Evolutionary conservation across 192 early-diverging fungal genomes (phyloP), one percentile per base, ranked within the genome.

Genomic region (Backusella tuberculispora): DNA sequence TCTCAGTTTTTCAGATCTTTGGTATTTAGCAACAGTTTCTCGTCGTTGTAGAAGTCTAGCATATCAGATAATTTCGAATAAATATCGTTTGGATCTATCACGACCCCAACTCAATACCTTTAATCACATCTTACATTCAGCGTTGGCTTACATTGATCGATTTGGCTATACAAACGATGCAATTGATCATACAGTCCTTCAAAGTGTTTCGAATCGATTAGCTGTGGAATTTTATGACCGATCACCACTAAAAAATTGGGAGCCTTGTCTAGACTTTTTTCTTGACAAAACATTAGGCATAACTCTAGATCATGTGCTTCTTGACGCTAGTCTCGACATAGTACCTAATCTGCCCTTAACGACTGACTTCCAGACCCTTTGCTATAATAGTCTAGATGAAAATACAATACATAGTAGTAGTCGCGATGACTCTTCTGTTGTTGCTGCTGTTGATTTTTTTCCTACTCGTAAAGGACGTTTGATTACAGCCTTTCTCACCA

Each of bases 151-250:
- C 66, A 40, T 77, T 19, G 29, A 46, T 44, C 69, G 76, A 6
- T 45, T 72, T n/a, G 76, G 53, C 15, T 64, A 64, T 45, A 40
- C 17, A 19, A 15, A 40, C n/a, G 48, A 41, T 21, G 15, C n/a
- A 24, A 48, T 48, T 43, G 40, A 69, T 41, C 53, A 63, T 26
- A 56, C 29, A 13, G 47, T 66, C n/a, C 24, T 77, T 17, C 76
- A 77, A 72, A 63, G 69, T 13, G 76, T 77, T n/a, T 71, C 76
- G 43, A 77, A 77, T 66, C 56, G 76, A n/a, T 21, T 77, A 40
- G 76, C 76, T 17, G 76, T 77, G 6, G 76, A 77, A 66, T 72
- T 77, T 29, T 77, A 64, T 60, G 76, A 77, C 45, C 76, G 76
- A 8, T 50, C 76, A 24, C 76, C 76, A 47, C 71, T 56, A n/a